phyloP scores from a whole-genome alignment of 371 early-diverging fungal species.

The Syncephalastrum sp. region DNA sequence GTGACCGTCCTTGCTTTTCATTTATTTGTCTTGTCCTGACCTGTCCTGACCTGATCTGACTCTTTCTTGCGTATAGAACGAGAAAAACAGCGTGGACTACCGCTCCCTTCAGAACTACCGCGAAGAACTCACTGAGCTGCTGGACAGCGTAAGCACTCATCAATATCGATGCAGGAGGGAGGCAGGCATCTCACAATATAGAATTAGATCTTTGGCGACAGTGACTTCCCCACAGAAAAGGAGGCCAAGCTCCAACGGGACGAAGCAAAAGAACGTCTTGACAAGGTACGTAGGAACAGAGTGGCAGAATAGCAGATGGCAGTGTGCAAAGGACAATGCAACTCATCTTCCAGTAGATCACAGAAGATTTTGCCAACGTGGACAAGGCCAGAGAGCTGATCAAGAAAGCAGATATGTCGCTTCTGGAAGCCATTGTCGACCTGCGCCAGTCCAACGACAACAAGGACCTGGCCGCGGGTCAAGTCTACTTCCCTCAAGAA shows the following conservation, averaged over 20 bases:
- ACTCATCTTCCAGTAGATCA: background rate
- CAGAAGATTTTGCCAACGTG: conserved; percentile 16
- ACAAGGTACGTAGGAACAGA: conserved; percentile 9
- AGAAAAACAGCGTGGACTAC: conserved; percentile 42
- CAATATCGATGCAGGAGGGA: background rate
- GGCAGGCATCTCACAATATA: background rate
- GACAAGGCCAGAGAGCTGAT: conserved; percentile 32
- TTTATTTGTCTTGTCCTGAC: background rate
- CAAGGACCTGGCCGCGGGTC: conserved; percentile 23
- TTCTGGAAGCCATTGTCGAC: conserved; percentile 46
- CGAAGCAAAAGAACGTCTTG: conserved; percentile 1
- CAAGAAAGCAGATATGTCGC: conserved; percentile 25
- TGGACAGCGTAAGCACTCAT: conserved; percentile 29
- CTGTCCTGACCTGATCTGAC: background rate
- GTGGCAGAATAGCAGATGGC: too few species aligned
- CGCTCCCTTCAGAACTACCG: conserved; percentile 43
- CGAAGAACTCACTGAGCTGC: conserved; percentile 35
- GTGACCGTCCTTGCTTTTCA: background rate
- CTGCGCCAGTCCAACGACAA: conserved; percentile 29
- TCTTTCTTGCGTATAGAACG: conserved; percentile 18
- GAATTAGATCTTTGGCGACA: conserved; percentile 16
- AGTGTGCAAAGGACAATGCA: too few species aligned
- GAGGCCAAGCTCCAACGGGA: conserved; percentile 11
- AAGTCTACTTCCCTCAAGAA: conserved; percentile 41
- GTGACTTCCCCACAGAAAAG: conserved; percentile 10